Evolutionary conservation across 1,139 yeast genomes (phyloP), one percentile per base, ranked within the genome.

Genomic region (Pichia sp.): DNA sequence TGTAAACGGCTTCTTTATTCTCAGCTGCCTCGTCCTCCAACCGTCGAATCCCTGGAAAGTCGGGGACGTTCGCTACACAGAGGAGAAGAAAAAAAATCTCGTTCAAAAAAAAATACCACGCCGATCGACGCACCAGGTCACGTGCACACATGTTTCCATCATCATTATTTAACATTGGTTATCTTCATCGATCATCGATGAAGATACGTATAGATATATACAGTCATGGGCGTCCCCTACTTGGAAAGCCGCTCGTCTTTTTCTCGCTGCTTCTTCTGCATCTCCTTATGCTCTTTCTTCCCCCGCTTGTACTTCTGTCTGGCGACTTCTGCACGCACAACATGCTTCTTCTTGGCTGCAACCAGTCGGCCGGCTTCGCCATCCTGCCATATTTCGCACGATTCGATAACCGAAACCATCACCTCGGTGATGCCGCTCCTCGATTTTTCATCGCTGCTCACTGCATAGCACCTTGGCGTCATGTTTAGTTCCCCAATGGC

Each of bases 341-440:
- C n/a, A 30, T 27, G 50, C 27, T 48, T 48, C 36, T 40, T 48
- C n/a, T 40, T 40, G 14, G 8, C 4, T 6, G 50, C 24, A 14
- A 5, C 24, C 3, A 48, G 29, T 5, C 36, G 24, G 8, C 16
- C 17, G 10, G 34, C 30, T 20, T 29, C 20, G 14, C 48, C 30
- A 14, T 54, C 52, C 4, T 54, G 33, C 1, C 55, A 50, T 46
- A 59, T 60, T 0, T 74, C 75, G 60, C 78, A 75, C 12, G 73
- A 66, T 53, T 74, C 71, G 20, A 77, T 61, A 2, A 77, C 69
- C 1, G 72, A 65, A 20, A 59, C 57, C 55, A 80, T 64, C 10
- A 77, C 50, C 24, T 71, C 71, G 27, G 66, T 69, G 9, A 77
- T 61, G 1, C 81, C 81, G 27, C 71, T 69, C 55, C 78, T 67